phyloP scores from a whole-genome alignment of 2,329 filamentous ascomycete species.

The Escovopsis sp. region DNA sequence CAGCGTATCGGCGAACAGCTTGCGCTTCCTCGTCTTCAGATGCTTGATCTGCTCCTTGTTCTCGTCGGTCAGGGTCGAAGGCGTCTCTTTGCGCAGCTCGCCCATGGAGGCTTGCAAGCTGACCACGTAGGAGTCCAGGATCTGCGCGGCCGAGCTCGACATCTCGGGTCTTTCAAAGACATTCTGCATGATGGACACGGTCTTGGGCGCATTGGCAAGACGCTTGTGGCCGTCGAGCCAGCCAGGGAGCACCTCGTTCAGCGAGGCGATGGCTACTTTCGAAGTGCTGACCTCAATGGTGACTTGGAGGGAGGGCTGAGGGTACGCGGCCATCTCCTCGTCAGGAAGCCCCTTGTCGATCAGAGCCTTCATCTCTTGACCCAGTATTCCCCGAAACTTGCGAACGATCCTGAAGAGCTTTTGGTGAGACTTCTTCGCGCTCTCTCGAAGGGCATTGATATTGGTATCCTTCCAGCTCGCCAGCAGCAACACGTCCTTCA shows the following conservation, averaged over 20 bases:
- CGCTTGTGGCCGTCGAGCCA: conserved; percentile 40
- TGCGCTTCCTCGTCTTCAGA: conserved; percentile 78
- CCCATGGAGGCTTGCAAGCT: conserved; percentile 52
- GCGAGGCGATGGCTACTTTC: conserved; percentile 6
- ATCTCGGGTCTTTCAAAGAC: conserved; percentile 38
- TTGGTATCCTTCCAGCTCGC: conserved; percentile 98
- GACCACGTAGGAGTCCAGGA: conserved; percentile 52
- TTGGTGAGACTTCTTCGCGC: conserved; percentile 75
- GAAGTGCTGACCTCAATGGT: conserved; percentile 4
- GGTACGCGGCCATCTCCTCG: conserved; percentile 14
- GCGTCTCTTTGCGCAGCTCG: conserved; percentile 72
- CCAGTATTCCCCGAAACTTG: conserved; percentile 71
- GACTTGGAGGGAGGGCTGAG: conserved; percentile 1
- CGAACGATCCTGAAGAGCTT: conserved; percentile 84
- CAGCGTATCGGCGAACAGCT: conserved; percentile 77
- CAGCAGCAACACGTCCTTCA: conserved; percentile 83
- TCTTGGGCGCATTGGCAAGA: conserved; percentile 54
- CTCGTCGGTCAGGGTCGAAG: conserved; percentile 64
- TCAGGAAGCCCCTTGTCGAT: conserved; percentile 44
- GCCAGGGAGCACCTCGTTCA: conserved; percentile 16
- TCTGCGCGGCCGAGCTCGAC: conserved; percentile 38
- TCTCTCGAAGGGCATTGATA: conserved; percentile 75
- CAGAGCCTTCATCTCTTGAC: conserved; percentile 56
- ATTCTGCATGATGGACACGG: conserved; percentile 58
- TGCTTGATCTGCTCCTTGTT: conserved; percentile 76